Percentiles rank a stretch among this genome's conserved stretches.
phyloP scores from a whole-genome alignment of 2,329 filamentous ascomycete genomes.

The Pseudonectria foliicola region DNA sequence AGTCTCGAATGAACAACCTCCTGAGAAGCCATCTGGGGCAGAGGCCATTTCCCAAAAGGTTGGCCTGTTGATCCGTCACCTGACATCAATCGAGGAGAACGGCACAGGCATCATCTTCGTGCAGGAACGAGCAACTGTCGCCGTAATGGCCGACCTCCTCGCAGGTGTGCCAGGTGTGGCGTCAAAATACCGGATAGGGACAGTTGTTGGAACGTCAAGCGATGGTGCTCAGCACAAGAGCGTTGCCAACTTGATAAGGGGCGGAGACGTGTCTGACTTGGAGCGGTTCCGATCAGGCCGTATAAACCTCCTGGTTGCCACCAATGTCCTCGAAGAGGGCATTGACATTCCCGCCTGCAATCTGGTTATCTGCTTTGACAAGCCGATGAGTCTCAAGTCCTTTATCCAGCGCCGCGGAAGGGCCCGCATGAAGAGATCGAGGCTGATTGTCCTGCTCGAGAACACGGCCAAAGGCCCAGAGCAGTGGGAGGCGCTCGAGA shows the following conservation, averaged over 20 bases:
- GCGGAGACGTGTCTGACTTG: constrained; percentile 26
- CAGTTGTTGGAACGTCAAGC: constrained; percentile 48
- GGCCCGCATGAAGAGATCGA: constrained; percentile 44
- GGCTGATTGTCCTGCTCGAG: constrained; percentile 40
- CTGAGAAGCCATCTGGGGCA: constrained; percentile 6
- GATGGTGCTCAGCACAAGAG: constrained; percentile 29
- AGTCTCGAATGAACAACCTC: constrained; percentile 19
- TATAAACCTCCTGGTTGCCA: constrained; percentile 53
- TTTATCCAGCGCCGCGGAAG: constrained; percentile 53
- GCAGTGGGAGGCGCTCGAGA: constrained; percentile 62
- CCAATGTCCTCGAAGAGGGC: constrained; percentile 59
- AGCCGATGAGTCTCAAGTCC: constrained; percentile 42
- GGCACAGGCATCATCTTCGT: constrained; percentile 61
- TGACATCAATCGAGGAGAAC: constrained; percentile 36
- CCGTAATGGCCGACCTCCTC: constrained; percentile 52
- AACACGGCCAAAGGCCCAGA: constrained; percentile 18
- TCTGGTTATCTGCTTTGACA: constrained; percentile 51
- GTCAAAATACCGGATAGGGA: constrained; percentile 42
- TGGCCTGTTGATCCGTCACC: constrained; percentile 42
- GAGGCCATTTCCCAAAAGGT: constrained; percentile 51
- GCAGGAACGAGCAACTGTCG: constrained; percentile 53
- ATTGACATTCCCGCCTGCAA: constrained; percentile 61
- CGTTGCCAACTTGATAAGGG: constrained; percentile 31
- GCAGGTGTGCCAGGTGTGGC: constrained; percentile 40
- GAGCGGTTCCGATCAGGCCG: constrained; percentile 46